Conservation (phyloP, 805 yeast genomes). For the Lipomyces sp. region DNA sequence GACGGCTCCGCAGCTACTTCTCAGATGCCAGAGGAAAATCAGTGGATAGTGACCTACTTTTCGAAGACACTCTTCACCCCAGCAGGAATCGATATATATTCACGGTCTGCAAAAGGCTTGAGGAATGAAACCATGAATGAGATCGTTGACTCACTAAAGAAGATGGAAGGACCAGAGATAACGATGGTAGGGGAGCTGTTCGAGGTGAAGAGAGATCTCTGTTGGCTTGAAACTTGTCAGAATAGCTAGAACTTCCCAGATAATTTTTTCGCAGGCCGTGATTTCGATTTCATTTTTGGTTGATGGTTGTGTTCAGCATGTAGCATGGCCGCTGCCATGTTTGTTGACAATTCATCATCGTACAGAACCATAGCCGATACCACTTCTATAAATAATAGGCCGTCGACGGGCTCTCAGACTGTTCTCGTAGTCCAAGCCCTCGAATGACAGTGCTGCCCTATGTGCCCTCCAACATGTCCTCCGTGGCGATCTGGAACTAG, state of each 20-base stretch:
- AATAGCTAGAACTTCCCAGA: background rate
- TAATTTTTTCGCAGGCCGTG: too few species aligned
- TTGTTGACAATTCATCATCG: too few species aligned
- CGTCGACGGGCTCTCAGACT: too few species aligned
- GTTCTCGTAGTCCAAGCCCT: too few species aligned
- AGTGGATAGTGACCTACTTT: slow-evolving; percentile 7
- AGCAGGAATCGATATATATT: background rate
- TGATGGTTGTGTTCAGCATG: too few species aligned
- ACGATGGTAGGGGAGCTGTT: background rate
- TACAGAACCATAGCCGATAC: too few species aligned
- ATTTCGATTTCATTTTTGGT: too few species aligned
- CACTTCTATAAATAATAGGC: too few species aligned
- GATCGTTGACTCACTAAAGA: background rate
- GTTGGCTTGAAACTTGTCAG: background rate
- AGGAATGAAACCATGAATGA: background rate
- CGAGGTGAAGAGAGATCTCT: background rate
- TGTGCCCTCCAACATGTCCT: too few species aligned
- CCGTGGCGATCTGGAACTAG: too few species aligned
- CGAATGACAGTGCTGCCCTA: too few species aligned
- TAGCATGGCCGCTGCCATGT: too few species aligned
- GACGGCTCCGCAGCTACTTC: background rate
- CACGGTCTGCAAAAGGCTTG: background rate
- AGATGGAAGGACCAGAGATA: background rate
- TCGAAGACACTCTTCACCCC: background rate
- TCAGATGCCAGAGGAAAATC: background rate